Base-by-base conservation (phyloP, 805 yeast species). In the Nakazawaea peltata region DNA sequence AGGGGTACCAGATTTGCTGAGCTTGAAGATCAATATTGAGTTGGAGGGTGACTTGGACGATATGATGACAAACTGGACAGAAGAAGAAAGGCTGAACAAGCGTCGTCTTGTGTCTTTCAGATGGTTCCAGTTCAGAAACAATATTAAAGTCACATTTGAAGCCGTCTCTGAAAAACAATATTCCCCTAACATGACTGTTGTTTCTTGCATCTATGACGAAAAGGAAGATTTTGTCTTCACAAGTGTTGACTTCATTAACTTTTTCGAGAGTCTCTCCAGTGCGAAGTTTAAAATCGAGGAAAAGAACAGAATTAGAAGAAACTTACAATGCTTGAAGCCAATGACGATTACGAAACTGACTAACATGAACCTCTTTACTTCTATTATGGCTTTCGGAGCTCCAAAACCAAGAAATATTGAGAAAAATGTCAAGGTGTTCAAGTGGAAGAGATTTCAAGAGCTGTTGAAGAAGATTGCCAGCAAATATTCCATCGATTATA, bases 321-420 rank as follows among this genome's bases (percentile, higher is more conserved):
- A 79, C 44, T 59, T 79, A 33, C 85, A 79, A 46, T 73, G 73
- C 13, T 63, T 76, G 43, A 71, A 71, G 44, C 84, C 86, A 2
- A 50, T 60, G 28, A 79, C 85, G 0, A 65, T 79, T 11, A 65
- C 77, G 14, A 69, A 78, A 42, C 53, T 66, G 4, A 59, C 61
- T 29, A 50, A 31, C 27, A 55, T 53, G 29, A 46, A 50, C 19
- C 62, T 69, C 34, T 70, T 69, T 49, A 50, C 59, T 49, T 44
- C 67, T 33, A 66, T 79, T 25, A 79, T 79, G 85, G 55, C 64
- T 22, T 78, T 70, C 61, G 70, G 69, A 19, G 64, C 64, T 37
- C 86, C 86, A 2, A 63, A 74, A 43, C 86, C 86, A 4, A 57
- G 86, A 28, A 77, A 76, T 43, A 79, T 79, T 30, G 85, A 76